phyloP scores from a whole-genome alignment of 768 basidiomycete genomes.

The Naganishia randhawae region DNA sequence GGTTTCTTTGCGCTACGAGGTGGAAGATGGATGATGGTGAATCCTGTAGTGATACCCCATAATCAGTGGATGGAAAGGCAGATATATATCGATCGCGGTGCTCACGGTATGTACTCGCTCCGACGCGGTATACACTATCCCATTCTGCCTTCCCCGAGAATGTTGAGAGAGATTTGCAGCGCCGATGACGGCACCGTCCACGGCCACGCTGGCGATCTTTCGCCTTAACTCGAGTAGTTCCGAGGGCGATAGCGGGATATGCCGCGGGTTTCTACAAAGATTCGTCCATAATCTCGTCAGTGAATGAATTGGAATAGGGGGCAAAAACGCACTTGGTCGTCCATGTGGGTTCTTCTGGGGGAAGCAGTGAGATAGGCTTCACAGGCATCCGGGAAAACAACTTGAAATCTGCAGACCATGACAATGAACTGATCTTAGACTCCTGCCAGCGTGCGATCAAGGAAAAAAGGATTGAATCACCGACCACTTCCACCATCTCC shows the following conservation, averaged over 20 bases:
- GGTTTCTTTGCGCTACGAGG: neutral
- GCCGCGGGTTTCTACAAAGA: conserved; percentile 27
- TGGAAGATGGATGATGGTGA: neutral
- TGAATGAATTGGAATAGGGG: neutral
- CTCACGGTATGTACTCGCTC: no score
- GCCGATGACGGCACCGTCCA: neutral
- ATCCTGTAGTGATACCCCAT: neutral
- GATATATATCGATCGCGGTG: no score
- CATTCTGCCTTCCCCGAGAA: no score
- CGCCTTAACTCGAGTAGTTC: neutral
- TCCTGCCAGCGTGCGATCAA: neutral
- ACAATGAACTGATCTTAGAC: neutral
- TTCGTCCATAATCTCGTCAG: neutral
- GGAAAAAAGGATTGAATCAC: neutral
- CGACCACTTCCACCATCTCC: conserved; percentile 10
- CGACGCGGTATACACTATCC: no score
- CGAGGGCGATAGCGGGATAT: neutral
- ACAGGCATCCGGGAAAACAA: conserved; percentile 12
- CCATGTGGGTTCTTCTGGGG: conserved; percentile 16
- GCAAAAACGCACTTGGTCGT: conserved; percentile 10
- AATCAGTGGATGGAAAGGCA: neutral
- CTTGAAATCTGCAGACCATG: conserved; percentile 10
- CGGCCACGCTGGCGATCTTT: conserved; percentile 9
- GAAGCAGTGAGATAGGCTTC: conserved; percentile 19
- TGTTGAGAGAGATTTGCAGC: neutral